Evolutionary conservation across 306 rosid species (phyloP).

Genomic region (Argentina anserina): DNA sequence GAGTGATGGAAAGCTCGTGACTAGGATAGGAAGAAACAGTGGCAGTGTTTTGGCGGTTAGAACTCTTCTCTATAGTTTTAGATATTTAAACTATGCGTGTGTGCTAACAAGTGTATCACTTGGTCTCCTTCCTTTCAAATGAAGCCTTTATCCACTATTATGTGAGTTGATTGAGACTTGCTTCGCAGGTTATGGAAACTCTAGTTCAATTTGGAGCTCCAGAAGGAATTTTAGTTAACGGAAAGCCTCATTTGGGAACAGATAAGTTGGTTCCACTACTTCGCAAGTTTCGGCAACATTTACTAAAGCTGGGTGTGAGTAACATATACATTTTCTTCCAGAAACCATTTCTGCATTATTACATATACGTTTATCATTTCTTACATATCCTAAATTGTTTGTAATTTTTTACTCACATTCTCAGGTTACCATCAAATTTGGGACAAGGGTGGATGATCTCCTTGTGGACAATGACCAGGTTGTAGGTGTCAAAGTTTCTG

Average conservation of each 20-base stretch:
- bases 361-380: slow-evolving; percentile 17
- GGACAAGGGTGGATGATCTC: slow-evolving; percentile 86
- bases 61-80: slow-evolving; percentile 1
- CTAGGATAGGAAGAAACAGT: slow-evolving; percentile 92
- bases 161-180: slow-evolving; percentile 7
- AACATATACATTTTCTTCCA: slow-evolving; percentile 15
- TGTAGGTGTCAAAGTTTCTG: slow-evolving; percentile 64
- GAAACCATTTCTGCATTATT: slow-evolving; percentile 15
- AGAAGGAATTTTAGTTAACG: slow-evolving; percentile 66
- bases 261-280: slow-evolving; percentile 91
- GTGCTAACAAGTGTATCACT: background rate
- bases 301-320: slow-evolving; percentile 86
- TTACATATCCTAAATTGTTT: slow-evolving; percentile 20
- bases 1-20: slow-evolving; percentile 97
- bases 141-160: background rate
- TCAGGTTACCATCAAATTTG: slow-evolving; percentile 85
- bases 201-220: slow-evolving; percentile 94
- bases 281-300: slow-evolving; percentile 81
- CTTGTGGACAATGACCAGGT: slow-evolving; percentile 52
- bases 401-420: slow-evolving; percentile 22
- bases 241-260: slow-evolving; percentile 97
- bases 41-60: slow-evolving; percentile 87
- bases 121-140: background rate
- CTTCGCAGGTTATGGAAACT: slow-evolving; percentile 79
- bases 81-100: background rate